Base-by-base conservation (phyloP, 768 basidiomycete species). In the Tephrocybe sp. region DNA sequence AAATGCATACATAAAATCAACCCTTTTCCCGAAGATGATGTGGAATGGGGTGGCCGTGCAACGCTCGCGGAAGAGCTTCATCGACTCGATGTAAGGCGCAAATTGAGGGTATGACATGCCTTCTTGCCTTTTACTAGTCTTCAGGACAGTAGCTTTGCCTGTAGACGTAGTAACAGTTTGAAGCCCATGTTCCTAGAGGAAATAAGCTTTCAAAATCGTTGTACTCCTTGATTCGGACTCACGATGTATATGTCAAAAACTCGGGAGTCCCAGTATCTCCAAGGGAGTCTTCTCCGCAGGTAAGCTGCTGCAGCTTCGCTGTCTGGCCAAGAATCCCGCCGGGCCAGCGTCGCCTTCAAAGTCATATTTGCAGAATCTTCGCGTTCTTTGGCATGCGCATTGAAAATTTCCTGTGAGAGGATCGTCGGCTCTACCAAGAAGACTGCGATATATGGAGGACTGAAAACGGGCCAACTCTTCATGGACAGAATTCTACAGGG, bases 371-470 rank as follows among this genome's bases (percentile, higher is more conserved):
- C 52, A 13, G 35, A 49, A 26, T 58, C 43, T 35, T 38, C 39
- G 4, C 54, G 56, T 39, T 59, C 55, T 19, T 57, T 44, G 2
- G 59, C 42, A 27, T 64, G 55, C 7, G 47, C 52, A 38, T 56
- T 38, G 47, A 63, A 67, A 18, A 65, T 45, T 30, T 59, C 56
- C 4, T 58, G 63, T 2, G 64, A 62, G 5, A 69, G 55, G 18
- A 69, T 58, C 0, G 63, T 57, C 0, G 71, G 68, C 43, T 72
- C 71, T 16, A 71, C 40, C 18, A 72, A 55, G 21, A 71, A 56
- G 13, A 69, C 21, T 15, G 60, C 55, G 11, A 60, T 41, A 49
- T 58, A 68, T 1, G 62, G 62, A 22, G 53, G 51, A 6, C 30
- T 55, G 42, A 35, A 28, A 12, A 46, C 16, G 16, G 55, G 49